phyloP scores from a whole-genome alignment of 345 rosid species.

The Eucalyptus tenuipes region DNA sequence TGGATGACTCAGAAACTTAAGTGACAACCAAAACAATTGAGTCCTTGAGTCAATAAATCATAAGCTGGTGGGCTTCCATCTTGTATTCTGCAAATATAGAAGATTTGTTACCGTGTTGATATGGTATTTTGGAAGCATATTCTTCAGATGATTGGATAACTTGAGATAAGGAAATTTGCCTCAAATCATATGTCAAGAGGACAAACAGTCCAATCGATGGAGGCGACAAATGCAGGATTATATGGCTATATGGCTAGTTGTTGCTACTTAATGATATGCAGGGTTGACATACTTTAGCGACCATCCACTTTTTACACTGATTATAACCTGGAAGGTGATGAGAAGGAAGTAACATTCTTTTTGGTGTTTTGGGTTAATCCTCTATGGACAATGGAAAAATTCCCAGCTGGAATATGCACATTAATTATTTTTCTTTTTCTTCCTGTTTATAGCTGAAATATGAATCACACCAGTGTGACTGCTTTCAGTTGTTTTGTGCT shows the following conservation, averaged over 20 bases:
- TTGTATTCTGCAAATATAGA: neutral
- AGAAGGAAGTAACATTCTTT: neutral
- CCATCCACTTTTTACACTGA: neutral
- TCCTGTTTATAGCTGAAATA: neutral
- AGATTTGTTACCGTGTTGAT: neutral
- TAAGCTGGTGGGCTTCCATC: neutral
- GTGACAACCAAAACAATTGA: neutral
- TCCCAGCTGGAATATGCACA: neutral
- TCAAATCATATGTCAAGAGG: neutral
- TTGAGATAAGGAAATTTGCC: neutral
- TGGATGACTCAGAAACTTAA: neutral
- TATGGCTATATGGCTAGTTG: neutral
- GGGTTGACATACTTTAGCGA: neutral
- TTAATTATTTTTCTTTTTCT: neutral
- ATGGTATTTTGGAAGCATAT: neutral
- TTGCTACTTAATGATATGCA: neutral
- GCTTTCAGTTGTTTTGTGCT: neutral
- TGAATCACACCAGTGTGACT: neutral
- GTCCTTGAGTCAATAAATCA: neutral
- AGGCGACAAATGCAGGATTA: neutral
- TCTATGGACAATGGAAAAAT: neutral
- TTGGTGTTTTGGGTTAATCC: neutral
- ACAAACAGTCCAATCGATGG: neutral
- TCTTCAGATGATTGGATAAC: neutral
- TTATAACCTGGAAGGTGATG: neutral